Base-by-base conservation (phyloP, 176 grass and related monocot genomes). In the Elymus sibiricus region DNA sequence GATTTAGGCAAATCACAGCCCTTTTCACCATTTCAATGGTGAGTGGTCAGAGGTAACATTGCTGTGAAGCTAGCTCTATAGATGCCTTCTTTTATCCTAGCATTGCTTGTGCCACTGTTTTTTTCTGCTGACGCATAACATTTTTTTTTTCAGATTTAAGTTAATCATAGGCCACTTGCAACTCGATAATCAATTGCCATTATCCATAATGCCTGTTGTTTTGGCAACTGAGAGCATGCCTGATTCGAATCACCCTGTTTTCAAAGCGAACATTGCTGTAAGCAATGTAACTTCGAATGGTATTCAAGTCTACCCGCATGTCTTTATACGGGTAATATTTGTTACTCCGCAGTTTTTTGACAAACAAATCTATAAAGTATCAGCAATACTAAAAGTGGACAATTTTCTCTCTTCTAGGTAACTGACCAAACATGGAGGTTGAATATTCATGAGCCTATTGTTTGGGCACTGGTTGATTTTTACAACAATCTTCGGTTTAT, bases 401-500 rank as follows among this genome's bases (percentile, higher is more conserved):
- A 27, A 13, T 5, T 58, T 14, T 77, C 40, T 78, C 81, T 92
- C 73, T 90, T 80, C 26, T 83, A 98, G 96, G 96, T 98, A 56
- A 94, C 90, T 25, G 87, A 98, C 87, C 86, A 92, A 70, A 84
- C 82, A 62, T 98, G 96, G 93, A 95, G 91, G 85, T 61, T 95
- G 47, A 98, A 92, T 91, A 89, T 98, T 94, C 96, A 98, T 87
- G 96, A 98, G 79, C 96, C 96, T 86, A 92, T 98, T 77, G 92
- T 98, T 91, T 98, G 96, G 96, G 96, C 96, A 64, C 75, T 98
- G 76, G 74, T 95, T 82, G 92, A 94, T 78, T 95, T 94, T 83
- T 98, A 98, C 83, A 86, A 83, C 37, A 95, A 90, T 95, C 88
- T 98, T 84, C 88, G 76, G 58, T 87, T 95, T 76, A 85, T 84